A percentile compares a stretch with the other conserved stretches of the same genome.
These are phyloP conservation scores for Zasmidium citrigriseum DNA, from an alignment of 2,329 filamentous ascomycete genomes.

Conservation along the genomic window DNA sequence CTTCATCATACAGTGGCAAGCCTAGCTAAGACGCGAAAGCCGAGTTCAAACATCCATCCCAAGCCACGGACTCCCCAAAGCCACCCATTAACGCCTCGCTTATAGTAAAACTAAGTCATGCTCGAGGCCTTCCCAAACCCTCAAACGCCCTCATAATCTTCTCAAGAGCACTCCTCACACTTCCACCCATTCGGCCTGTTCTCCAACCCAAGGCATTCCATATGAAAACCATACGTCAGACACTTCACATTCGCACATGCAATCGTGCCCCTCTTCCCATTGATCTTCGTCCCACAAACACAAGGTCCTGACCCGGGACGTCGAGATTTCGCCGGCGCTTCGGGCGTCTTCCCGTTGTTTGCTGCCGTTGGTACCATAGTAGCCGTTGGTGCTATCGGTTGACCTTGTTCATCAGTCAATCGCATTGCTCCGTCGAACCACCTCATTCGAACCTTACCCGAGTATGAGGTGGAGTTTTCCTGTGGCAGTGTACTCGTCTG, in stretches of 20 bases:
- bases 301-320: slow-evolving; percentile 5
- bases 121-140: no score
- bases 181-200: slow-evolving; percentile 17
- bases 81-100: slow-evolving; percentile 9
- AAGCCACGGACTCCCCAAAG: neutral
- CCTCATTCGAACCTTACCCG: slow-evolving; percentile 4
- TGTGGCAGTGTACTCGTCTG: neutral
- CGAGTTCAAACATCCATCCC: neutral
- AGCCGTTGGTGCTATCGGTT: neutral
- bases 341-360: neutral
- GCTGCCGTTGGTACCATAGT: no score
- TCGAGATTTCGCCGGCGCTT: neutral
- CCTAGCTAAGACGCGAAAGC: neutral
- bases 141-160: no score
- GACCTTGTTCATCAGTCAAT: neutral
- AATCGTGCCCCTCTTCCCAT: slow-evolving; percentile 12
- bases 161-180: slow-evolving; percentile 18
- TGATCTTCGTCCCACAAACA: slow-evolving; percentile 16
- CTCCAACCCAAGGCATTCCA: slow-evolving; percentile 19
- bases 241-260: slow-evolving; percentile 19
- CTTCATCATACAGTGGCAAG: neutral
- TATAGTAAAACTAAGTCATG: neutral
- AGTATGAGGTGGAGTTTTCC: neutral
- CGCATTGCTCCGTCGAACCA: neutral
- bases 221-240: slow-evolving; percentile 14